Evolutionary conservation across 1,139 yeast species (phyloP).

Genomic region (Geotrichum siamense): DNA sequence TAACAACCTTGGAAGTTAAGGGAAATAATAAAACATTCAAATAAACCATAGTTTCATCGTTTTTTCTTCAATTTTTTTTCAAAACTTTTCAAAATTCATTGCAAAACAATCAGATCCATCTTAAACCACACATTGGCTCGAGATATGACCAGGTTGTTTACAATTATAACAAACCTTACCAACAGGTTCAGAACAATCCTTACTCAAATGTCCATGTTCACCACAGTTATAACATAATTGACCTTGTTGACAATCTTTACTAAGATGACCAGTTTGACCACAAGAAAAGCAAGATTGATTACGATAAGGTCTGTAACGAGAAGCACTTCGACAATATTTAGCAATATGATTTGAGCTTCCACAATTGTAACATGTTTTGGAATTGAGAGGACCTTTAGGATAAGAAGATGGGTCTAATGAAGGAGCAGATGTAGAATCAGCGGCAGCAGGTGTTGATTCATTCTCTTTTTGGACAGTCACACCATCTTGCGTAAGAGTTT

Average conservation of each 20-base stretch:
- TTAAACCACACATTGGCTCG: conserved; percentile 51
- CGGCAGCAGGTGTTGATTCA: not conserved
- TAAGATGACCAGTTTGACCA: conserved; percentile 73
- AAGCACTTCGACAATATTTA: conserved; percentile 51
- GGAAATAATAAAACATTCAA: not conserved
- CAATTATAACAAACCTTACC: conserved; percentile 85
- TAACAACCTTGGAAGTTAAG: no score
- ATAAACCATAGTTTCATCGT: no score
- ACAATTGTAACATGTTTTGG: conserved; percentile 72
- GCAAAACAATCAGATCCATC: not conserved
- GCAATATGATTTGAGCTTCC: conserved; percentile 93
- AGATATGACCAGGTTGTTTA: conserved; percentile 85
- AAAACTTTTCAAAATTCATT: not conserved
- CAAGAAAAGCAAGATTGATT: conserved; percentile 83
- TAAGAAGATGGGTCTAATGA: conserved; percentile 1
- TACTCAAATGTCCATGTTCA: conserved; percentile 79
- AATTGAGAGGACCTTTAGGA: conserved; percentile 14
- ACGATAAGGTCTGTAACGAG: conserved; percentile 42
- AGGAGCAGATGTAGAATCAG: not conserved
- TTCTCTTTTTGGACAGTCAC: not conserved
- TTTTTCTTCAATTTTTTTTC: no score
- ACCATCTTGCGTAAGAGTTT: conserved; percentile 21
- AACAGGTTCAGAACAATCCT: conserved; percentile 61
- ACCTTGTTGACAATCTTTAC: conserved; percentile 35
- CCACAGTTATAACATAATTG: conserved; percentile 89